Conservation (phyloP, 2,329 filamentous ascomycete genomes). For the Aspergillus pseudoterreus region DNA sequence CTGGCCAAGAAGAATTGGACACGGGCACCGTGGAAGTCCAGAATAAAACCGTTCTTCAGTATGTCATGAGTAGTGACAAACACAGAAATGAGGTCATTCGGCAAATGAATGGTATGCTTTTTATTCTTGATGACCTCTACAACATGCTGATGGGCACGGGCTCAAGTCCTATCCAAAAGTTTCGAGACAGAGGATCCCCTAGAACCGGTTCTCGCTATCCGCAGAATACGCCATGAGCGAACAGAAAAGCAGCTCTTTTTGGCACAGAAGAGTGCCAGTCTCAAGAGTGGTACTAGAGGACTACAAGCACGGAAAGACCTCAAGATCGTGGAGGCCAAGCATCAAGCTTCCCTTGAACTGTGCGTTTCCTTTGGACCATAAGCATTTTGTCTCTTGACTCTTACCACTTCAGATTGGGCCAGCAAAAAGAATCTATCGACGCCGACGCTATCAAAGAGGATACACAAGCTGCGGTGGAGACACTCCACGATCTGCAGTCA, state of each 20-base stretch:
- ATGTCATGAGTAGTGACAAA: slow-evolving; percentile 57
- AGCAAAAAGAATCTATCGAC: slow-evolving; percentile 56
- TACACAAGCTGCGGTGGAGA: slow-evolving; percentile 65
- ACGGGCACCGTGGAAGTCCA: slow-evolving; percentile 9
- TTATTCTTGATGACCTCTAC: background rate
- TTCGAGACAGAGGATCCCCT: slow-evolving; percentile 57
- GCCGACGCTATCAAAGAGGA: slow-evolving; percentile 58
- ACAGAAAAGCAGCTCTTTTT: slow-evolving; percentile 63
- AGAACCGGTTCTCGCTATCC: slow-evolving; percentile 58
- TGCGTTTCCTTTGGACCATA: slow-evolving; percentile 29
- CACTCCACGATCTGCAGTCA: slow-evolving; percentile 66
- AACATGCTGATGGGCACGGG: background rate
- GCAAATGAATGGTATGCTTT: slow-evolving; percentile 55
- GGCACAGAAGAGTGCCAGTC: slow-evolving; percentile 67
- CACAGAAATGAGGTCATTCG: slow-evolving; percentile 53
- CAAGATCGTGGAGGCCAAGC: slow-evolving; percentile 63
- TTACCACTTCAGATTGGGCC: slow-evolving; percentile 35
- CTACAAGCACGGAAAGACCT: slow-evolving; percentile 73
- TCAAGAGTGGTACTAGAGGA: slow-evolving; percentile 72
- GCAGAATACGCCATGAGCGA: slow-evolving; percentile 60
- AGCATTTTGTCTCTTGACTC: background rate
- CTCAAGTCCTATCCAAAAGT: slow-evolving; percentile 54
- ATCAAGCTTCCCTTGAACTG: slow-evolving; percentile 55
- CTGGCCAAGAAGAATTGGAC: slow-evolving; percentile 19
- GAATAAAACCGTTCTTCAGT: slow-evolving; percentile 57